A percentile compares a stretch with the other conserved stretches of the same genome.
phyloP scores from a whole-genome alignment of 2,329 filamentous ascomycete species.

The Elsinoe ampelina region DNA sequence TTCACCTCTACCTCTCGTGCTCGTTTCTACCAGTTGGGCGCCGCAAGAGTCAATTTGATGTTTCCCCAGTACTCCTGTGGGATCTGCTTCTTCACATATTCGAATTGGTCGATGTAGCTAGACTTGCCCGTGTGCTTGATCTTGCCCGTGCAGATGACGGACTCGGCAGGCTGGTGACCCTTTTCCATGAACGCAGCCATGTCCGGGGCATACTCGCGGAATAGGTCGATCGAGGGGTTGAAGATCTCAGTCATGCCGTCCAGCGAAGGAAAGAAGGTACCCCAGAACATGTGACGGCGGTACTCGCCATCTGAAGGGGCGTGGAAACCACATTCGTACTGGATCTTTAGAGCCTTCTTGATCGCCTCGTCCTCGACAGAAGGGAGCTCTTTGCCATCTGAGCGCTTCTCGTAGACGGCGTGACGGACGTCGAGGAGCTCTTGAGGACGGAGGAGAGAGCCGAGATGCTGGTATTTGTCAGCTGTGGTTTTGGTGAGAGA shows the following conservation, averaged over 20 bases:
- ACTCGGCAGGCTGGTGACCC: constrained; percentile 47
- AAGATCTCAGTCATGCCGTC: constrained; percentile 46
- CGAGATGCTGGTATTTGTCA: constrained; percentile 13
- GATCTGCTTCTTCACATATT: constrained; percentile 50
- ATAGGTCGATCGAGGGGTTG: constrained; percentile 42
- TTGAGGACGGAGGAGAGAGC: constrained; percentile 53
- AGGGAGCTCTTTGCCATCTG: constrained; percentile 43
- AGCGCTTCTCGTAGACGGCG: constrained; percentile 44
- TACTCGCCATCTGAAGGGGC: constrained; percentile 60
- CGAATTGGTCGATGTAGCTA: constrained; percentile 50
- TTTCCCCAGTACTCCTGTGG: constrained; percentile 53
- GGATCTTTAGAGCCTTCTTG: constrained; percentile 52
- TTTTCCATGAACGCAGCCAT: constrained; percentile 53
- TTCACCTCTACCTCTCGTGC: constrained; percentile 35
- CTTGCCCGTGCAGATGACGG: constrained; percentile 49
- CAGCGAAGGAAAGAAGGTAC: constrained; percentile 46
- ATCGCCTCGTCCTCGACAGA: constrained; percentile 55
- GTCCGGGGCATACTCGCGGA: constrained; percentile 44
- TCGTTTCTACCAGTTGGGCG: constrained; percentile 22
- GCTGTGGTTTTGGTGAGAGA: background rate
- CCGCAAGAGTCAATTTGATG: constrained; percentile 42
- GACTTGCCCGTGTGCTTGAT: constrained; percentile 47
- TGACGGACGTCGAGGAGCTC: constrained; percentile 49
- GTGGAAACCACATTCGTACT: constrained; percentile 51
- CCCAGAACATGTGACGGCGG: constrained; percentile 45